Percentiles rank a stretch among this genome's conserved stretches.
These are phyloP conservation scores for Fusarium pseudograminearum DNA, from an alignment of 2,329 filamentous ascomycete species.

Conservation along the genomic window DNA sequence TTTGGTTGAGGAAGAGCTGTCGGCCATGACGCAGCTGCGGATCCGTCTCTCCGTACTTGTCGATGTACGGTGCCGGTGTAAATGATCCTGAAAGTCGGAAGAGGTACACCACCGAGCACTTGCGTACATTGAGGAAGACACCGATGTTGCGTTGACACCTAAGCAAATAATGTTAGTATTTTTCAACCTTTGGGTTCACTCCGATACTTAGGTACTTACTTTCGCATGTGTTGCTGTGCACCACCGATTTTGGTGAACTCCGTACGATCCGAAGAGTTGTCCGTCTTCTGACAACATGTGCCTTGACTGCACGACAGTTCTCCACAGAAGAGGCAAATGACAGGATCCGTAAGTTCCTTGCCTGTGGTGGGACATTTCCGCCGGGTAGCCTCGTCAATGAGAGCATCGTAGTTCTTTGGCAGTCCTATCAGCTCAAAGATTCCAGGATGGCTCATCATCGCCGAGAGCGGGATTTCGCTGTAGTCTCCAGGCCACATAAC, in stretches of 20 bases:
- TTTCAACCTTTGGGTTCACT: not conserved
- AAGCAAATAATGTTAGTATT: constrained; percentile 23
- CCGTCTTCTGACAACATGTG: constrained; percentile 84
- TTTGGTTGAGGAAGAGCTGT: constrained; percentile 93
- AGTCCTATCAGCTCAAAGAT: constrained; percentile 95
- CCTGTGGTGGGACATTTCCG: constrained; percentile 88
- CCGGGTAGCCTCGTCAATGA: constrained; percentile 92
- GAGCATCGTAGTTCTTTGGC: constrained; percentile 88
- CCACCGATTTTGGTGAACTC: constrained; percentile 74
- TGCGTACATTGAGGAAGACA: constrained; percentile 96
- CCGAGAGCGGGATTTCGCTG: constrained; percentile 55
- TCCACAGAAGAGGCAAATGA: constrained; percentile 93
- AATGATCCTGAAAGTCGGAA: constrained; percentile 86
- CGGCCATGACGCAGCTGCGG: constrained; percentile 88
- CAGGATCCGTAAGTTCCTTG: constrained; percentile 90
- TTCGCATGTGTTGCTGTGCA: constrained; percentile 89
- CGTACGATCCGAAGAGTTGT: constrained; percentile 57
- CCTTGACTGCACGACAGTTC: constrained; percentile 97
- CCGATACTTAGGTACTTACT: constrained; percentile 65
- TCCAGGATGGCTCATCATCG: constrained; percentile 79
- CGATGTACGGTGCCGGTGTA: constrained; percentile 90
- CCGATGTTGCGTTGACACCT: constrained; percentile 92
- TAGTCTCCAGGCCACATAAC: constrained; percentile 55
- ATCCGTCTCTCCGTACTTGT: constrained; percentile 95
- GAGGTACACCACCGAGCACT: constrained; percentile 91